Conservation (phyloP, 345 rosid genomes). For the Sisymbrium altissimum region DNA sequence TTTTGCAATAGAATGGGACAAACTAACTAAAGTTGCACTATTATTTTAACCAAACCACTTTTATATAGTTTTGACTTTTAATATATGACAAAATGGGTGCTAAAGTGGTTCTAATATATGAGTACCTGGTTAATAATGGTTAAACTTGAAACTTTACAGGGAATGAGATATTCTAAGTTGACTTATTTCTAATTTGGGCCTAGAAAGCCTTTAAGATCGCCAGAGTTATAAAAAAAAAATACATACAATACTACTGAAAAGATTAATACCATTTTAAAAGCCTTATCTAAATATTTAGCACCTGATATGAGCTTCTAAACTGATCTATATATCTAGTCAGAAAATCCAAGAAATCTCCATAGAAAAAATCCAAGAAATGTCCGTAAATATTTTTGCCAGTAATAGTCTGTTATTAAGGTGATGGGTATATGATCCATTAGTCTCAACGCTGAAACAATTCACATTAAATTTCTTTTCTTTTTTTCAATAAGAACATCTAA, state of each 20-base stretch:
- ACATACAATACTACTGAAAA: neutral
- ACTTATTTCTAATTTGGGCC: no score
- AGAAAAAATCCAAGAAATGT: neutral
- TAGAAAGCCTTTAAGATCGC: no score
- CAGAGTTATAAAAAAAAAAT: no score
- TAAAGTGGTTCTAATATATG: neutral
- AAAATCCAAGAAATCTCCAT: neutral
- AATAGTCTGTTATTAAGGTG: neutral
- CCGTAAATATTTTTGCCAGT: neutral
- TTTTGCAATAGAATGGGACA: neutral
- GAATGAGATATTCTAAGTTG: conserved; percentile 9
- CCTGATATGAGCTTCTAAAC: neutral
- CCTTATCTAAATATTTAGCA: neutral
- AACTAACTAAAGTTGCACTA: neutral
- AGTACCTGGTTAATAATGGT: neutral
- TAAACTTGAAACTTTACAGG: neutral
- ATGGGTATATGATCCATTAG: no score
- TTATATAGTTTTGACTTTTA: conserved; percentile 1
- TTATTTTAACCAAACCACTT: neutral
- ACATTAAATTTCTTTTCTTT: neutral
- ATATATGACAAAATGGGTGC: neutral
- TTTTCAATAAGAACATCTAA: no score
- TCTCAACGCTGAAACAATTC: neutral
- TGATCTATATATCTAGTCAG: neutral
- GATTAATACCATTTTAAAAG: neutral